phyloP scores from a whole-genome alignment of 2,329 filamentous ascomycete genomes.

The Furcasterigmium furcatum region DNA sequence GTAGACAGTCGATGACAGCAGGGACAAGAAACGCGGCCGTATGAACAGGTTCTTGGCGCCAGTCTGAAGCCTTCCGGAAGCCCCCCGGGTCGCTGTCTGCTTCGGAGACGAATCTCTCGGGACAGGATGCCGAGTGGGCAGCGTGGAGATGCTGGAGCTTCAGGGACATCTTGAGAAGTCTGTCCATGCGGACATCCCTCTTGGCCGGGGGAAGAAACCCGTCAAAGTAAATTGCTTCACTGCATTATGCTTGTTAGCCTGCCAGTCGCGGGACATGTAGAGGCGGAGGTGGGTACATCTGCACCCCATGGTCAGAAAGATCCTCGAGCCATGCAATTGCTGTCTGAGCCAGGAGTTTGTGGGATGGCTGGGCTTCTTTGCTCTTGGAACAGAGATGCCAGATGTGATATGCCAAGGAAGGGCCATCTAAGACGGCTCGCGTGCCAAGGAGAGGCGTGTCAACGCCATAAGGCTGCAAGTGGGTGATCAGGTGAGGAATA shows the following conservation, averaged over 20 bases:
- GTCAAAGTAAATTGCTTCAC: constrained; percentile 78
- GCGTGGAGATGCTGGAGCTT: constrained; percentile 47
- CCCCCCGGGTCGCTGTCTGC: constrained; percentile 10
- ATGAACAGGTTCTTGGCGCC: constrained; percentile 28
- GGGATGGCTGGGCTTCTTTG: constrained; percentile 55
- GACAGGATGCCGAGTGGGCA: constrained; percentile 21
- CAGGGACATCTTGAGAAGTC: constrained; percentile 55
- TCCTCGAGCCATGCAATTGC: constrained; percentile 61
- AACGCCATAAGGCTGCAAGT: constrained; percentile 50
- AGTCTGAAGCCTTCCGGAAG: constrained; percentile 17
- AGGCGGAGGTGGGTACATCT: constrained; percentile 49
- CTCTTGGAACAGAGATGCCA: constrained; percentile 53
- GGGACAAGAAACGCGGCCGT: constrained; percentile 71
- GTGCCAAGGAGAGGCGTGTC: constrained; percentile 35
- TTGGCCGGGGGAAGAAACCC: constrained; percentile 73
- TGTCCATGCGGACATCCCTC: constrained; percentile 53
- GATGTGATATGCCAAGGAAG: constrained; percentile 72
- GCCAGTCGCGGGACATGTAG: background rate
- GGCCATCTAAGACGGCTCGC: constrained; percentile 67
- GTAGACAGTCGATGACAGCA: constrained; percentile 69
- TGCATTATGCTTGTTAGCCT: constrained; percentile 24
- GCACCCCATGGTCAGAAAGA: constrained; percentile 51
- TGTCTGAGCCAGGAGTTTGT: constrained; percentile 57
- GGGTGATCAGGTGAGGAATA: constrained; percentile 51
- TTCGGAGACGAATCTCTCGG: constrained; percentile 13